These are phyloP conservation scores for Metschnikowia reukaufii DNA, from an alignment of 805 yeast species.

Conservation along the genomic window DNA sequence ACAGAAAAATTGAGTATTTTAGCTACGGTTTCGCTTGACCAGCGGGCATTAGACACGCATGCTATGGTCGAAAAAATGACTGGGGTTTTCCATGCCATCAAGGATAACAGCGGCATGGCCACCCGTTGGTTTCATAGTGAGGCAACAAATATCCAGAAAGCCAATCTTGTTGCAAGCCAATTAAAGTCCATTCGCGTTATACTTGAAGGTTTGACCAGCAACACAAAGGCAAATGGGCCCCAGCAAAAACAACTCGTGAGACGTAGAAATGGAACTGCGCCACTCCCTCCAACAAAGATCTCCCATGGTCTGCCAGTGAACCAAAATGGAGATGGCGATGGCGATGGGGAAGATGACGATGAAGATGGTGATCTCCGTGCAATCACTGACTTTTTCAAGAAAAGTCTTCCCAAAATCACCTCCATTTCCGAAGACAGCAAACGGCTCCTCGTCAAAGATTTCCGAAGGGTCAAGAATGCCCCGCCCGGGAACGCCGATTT, in stretches of 20 bases:
- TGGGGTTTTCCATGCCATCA: constrained; percentile 37
- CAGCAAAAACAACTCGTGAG: constrained; percentile 12
- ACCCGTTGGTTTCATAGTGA: constrained; percentile 50
- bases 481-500: constrained; percentile 55
- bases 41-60: constrained; percentile 35
- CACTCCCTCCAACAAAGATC: neutral
- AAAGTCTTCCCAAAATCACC: constrained; percentile 35
- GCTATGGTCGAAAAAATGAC: constrained; percentile 35
- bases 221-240: constrained; percentile 9
- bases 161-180: constrained; percentile 55
- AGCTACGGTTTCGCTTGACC: constrained; percentile 27
- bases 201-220: constrained; percentile 46
- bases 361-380: constrained; percentile 43
- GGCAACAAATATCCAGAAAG: constrained; percentile 52
- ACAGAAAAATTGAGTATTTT: constrained; percentile 44
- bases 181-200: constrained; percentile 50
- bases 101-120: constrained; percentile 32
- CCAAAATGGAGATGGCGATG: constrained; percentile 21
- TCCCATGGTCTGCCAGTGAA: constrained; percentile 6
- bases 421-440: constrained; percentile 39
- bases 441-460: constrained; percentile 48
- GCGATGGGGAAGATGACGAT: constrained; percentile 45
- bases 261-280: constrained; percentile 7
- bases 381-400: constrained; percentile 38
- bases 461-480: constrained; percentile 52